A percentile compares a stretch with the other conserved stretches of the same genome.
phyloP scores from a whole-genome alignment of 1,284 basidiomycete species.

The Phellopilus nigrolimitatus region DNA sequence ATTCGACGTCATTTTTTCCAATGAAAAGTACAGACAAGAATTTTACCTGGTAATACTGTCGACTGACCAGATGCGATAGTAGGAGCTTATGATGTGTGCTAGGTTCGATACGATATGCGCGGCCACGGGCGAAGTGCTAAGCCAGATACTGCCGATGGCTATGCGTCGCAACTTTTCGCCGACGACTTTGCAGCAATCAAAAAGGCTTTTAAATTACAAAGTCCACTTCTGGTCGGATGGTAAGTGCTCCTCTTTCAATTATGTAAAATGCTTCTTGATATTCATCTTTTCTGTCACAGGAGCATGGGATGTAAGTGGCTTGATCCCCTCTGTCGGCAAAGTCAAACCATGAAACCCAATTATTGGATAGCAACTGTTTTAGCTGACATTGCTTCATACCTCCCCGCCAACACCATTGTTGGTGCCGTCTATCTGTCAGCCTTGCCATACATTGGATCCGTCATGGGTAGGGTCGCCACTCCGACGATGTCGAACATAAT shows the following conservation, averaged over 20 bases:
- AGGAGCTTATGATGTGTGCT: neutral
- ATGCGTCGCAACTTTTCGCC: constrained; percentile 11
- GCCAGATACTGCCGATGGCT: constrained; percentile 10
- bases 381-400: constrained; percentile 24
- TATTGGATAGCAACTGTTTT: constrained; percentile 23
- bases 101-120: constrained; percentile 18
- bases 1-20: constrained; percentile 10
- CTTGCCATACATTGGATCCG: constrained; percentile 23
- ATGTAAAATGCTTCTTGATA: neutral
- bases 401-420: constrained; percentile 19
- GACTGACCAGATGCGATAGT: neutral
- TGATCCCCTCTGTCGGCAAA: neutral
- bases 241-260: neutral
- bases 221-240: constrained; percentile 31
- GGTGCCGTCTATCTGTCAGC: constrained; percentile 25
- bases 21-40: neutral
- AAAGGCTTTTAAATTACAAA: constrained; percentile 24
- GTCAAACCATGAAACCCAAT: neutral
- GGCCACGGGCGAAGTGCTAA: constrained; percentile 18
- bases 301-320: constrained; percentile 5
- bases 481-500: constrained; percentile 21
- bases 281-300: neutral
- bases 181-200: constrained; percentile 17
- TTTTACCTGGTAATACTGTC: neutral
- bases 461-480: constrained; percentile 19